Conservation (phyloP, 2,329 filamentous ascomycete species). For the Tolypocladium album region DNA sequence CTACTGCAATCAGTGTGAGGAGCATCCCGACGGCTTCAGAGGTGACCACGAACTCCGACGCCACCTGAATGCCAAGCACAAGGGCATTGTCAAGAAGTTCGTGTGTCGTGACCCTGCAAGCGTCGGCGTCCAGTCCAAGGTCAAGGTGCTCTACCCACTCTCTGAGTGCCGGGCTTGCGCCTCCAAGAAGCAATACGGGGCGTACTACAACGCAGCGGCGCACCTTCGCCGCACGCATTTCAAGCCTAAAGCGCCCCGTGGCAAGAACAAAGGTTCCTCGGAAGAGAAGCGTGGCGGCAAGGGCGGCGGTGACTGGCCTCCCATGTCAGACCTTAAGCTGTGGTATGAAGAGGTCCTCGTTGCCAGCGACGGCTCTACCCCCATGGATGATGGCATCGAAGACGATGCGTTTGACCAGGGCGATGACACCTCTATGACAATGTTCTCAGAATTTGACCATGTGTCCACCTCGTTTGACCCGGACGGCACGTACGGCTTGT, state of each 20-base stretch:
- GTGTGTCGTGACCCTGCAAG: constrained; percentile 44
- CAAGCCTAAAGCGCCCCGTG: constrained; percentile 47
- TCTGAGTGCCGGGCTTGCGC: constrained; percentile 76
- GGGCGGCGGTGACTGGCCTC: constrained; percentile 41
- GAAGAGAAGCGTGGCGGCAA: constrained; percentile 45
- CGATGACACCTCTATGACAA: background rate
- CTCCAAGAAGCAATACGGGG: constrained; percentile 68
- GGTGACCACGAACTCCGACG: constrained; percentile 74
- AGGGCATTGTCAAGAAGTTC: constrained; percentile 40
- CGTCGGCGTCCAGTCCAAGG: constrained; percentile 28
- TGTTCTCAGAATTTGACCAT: background rate
- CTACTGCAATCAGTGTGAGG: constrained; percentile 58
- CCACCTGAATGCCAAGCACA: constrained; percentile 58
- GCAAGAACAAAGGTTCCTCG: constrained; percentile 25
- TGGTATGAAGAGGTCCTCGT: constrained; percentile 48
- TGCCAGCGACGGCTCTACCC: constrained; percentile 26
- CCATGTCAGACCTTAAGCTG: constrained; percentile 45
- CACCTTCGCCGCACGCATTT: constrained; percentile 86
- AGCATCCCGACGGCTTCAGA: constrained; percentile 69
- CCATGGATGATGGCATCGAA: constrained; percentile 16
- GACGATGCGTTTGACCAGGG: constrained; percentile 8
- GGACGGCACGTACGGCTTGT: background rate
- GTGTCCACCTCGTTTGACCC: background rate
- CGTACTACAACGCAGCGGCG: constrained; percentile 90
- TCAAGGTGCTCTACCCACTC: constrained; percentile 51